A percentile compares a stretch with the other conserved stretches of the same genome.
Evolutionary conservation across 257 asterid genomes (phyloP).

Genomic region (Rubia yunnanensis): DNA sequence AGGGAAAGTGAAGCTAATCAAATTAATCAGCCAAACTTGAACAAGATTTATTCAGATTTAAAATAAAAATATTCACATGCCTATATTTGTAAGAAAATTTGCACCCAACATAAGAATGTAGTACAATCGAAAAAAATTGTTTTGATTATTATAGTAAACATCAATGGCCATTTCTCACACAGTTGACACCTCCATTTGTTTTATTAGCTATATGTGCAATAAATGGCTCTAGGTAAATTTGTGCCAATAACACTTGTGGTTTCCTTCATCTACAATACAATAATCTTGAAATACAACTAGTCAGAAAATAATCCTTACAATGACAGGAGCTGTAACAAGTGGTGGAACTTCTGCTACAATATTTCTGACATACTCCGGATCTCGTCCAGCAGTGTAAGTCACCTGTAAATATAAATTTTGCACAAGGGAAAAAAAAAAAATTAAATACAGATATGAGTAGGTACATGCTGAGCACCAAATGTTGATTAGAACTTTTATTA

Average conservation of each 20-base stretch:
- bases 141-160: not conserved
- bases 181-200: not conserved
- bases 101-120: not conserved
- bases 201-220: not conserved
- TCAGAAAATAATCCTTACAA: conserved; percentile 42
- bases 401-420: conserved; percentile 38
- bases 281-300: not conserved
- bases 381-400: conserved; percentile 90
- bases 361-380: conserved; percentile 54
- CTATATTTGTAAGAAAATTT: not conserved
- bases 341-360: conserved; percentile 75
- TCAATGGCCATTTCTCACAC: conserved; percentile 4
- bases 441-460: not conserved
- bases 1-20: not conserved
- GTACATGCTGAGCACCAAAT: not conserved
- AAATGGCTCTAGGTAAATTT: not conserved
- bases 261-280: not conserved
- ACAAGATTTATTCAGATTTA: not conserved
- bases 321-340: conserved; percentile 63
- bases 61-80: not conserved
- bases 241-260: not conserved
- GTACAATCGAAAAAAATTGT: not conserved
- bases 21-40: not conserved
- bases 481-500: not conserved
- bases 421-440: too few species aligned